A percentile compares a stretch with the other conserved stretches of the same genome.
phyloP scores from a whole-genome alignment of 164 flowering plant genomes.

The Dillenia suffruticosa region DNA sequence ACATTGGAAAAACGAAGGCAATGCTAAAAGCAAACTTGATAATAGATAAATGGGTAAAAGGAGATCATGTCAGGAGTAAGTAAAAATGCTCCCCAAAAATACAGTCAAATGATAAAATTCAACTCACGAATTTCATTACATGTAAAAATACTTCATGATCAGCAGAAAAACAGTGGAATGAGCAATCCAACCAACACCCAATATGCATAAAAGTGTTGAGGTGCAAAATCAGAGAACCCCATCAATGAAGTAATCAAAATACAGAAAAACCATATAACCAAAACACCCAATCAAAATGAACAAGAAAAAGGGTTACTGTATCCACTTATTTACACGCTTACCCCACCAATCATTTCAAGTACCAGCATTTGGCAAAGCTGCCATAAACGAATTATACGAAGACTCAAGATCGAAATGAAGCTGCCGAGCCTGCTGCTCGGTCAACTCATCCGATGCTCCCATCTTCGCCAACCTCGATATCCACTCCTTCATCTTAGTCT shows the following conservation, averaged over 20 bases:
- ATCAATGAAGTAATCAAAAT: neutral
- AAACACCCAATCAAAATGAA: slow-evolving; percentile 1
- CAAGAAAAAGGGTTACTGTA: slow-evolving; percentile 3
- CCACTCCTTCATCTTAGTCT: slow-evolving; percentile 91
- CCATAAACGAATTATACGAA: slow-evolving; percentile 91
- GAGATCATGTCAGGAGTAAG: too few species aligned
- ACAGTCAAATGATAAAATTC: too few species aligned
- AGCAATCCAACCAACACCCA: neutral
- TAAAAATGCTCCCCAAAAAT: too few species aligned
- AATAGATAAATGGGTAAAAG: too few species aligned
- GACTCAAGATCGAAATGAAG: slow-evolving; percentile 94
- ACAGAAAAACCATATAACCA: too few species aligned
- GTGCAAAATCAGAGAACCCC: slow-evolving; percentile 5
- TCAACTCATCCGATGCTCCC: slow-evolving; percentile 95
- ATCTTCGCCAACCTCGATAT: slow-evolving; percentile 73
- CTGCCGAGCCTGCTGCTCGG: slow-evolving; percentile 94
- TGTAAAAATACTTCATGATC: neutral
- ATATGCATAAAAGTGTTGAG: slow-evolving; percentile 1
- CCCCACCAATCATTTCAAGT: slow-evolving; percentile 31
- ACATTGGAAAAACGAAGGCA: too few species aligned
- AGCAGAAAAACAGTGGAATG: neutral
- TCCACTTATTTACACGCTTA: slow-evolving; percentile 30
- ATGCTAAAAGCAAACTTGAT: too few species aligned
- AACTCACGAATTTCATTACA: too few species aligned
- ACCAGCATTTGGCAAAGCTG: slow-evolving; percentile 85